Evolutionary conservation across 345 rosid species (phyloP).

Genomic region (Aethionema arabicum): DNA sequence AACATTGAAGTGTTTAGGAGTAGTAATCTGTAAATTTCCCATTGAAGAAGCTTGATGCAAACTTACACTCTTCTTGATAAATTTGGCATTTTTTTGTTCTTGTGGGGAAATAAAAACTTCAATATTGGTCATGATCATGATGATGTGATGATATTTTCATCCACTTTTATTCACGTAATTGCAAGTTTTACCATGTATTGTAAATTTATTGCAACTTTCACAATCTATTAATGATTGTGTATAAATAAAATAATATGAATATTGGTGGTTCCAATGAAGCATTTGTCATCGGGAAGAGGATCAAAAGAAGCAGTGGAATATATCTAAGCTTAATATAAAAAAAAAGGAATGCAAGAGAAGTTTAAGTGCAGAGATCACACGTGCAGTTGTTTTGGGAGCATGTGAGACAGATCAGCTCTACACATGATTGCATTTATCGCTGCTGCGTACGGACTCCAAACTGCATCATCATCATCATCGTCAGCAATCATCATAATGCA

Average conservation of each 20-base stretch:
- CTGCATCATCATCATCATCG: slow-evolving; percentile 7
- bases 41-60: slow-evolving; percentile 30
- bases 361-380: slow-evolving; percentile 31
- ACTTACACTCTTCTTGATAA: slow-evolving; percentile 21
- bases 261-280: slow-evolving; percentile 21
- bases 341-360: slow-evolving; percentile 7
- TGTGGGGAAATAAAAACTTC: not conserved
- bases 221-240: not conserved
- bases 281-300: slow-evolving; percentile 33
- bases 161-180: too few relatives aligned
- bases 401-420: slow-evolving; percentile 40
- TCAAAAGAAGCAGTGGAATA: slow-evolving; percentile 26
- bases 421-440: slow-evolving; percentile 39
- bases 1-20: slow-evolving; percentile 29
- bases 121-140: slow-evolving; percentile 1
- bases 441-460: slow-evolving; percentile 28
- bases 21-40: slow-evolving; percentile 37
- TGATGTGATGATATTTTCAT: too few relatives aligned
- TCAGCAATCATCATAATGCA: slow-evolving; percentile 7
- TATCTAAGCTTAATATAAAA: not conserved
- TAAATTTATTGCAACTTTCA: too few relatives aligned
- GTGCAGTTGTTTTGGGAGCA: slow-evolving; percentile 27
- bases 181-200: too few relatives aligned
- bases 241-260: not conserved
- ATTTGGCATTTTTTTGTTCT: slow-evolving; percentile 11